Conservation (phyloP, 176 grass and related monocot genomes). For the Elymus sibiricus region DNA sequence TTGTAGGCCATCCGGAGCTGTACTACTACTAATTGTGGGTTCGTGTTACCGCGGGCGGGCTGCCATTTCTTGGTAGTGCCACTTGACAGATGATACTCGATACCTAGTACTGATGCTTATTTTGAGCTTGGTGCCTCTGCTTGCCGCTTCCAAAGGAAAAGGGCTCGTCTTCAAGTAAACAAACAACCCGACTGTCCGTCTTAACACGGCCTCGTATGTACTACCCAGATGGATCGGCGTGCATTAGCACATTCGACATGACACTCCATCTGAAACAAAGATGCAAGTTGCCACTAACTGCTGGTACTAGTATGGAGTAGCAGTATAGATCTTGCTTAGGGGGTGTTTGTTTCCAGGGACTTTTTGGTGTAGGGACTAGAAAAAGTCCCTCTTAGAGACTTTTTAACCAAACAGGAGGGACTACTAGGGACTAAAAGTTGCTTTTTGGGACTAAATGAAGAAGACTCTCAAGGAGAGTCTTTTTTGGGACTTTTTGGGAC, state of each 20-base stretch:
- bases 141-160: not conserved
- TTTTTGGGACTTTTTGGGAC: too few species aligned
- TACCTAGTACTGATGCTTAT: conserved; percentile 28
- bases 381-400: too few species aligned
- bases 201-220: not conserved
- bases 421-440: too few species aligned
- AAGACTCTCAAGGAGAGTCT: too few species aligned
- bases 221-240: too few species aligned
- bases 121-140: not conserved
- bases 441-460: too few species aligned
- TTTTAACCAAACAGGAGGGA: too few species aligned
- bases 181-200: not conserved
- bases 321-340: conserved; percentile 10
- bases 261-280: not conserved
- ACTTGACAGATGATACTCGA: conserved; percentile 19
- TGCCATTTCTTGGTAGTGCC: conserved; percentile 2
- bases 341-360: too few species aligned
- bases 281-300: not conserved
- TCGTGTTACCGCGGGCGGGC: not conserved
- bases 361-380: too few species aligned
- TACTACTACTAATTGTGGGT: not conserved
- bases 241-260: not conserved
- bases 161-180: not conserved
- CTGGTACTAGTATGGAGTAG: not conserved
- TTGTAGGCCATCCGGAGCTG: conserved; percentile 4